Evolutionary conservation across 495 filamentous ascomycete genomes (phyloP).

Genomic region (Xylaria sp.): DNA sequence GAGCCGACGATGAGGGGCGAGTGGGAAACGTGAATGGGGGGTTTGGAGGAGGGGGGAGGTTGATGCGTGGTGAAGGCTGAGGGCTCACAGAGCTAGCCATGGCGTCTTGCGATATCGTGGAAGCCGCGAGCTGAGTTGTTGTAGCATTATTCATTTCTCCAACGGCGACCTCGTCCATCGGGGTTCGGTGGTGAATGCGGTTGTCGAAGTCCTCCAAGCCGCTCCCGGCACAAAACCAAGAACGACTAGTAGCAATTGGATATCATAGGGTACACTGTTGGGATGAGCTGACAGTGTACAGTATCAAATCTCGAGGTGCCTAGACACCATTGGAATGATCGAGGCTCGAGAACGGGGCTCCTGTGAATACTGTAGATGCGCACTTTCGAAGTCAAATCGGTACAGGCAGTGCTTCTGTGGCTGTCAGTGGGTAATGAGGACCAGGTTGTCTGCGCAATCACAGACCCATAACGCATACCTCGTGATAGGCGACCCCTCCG

Average conservation of each 20-base stretch:
- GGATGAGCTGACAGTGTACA: background rate
- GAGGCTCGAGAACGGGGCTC: constrained; percentile 7
- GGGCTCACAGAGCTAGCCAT: constrained; percentile 33
- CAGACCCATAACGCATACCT: constrained; percentile 14
- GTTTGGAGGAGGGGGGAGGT: constrained; percentile 65
- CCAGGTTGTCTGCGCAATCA: background rate
- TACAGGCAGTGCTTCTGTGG: background rate
- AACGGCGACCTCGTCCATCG: constrained; percentile 41
- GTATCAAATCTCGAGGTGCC: constrained; percentile 25
- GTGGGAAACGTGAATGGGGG: constrained; percentile 76
- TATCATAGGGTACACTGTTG: constrained; percentile 47
- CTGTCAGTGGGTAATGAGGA: background rate
- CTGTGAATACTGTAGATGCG: background rate
- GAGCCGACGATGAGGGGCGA: constrained; percentile 53
- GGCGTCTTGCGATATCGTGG: constrained; percentile 30
- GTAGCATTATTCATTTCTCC: constrained; percentile 40
- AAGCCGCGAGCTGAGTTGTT: constrained; percentile 32
- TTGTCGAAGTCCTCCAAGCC: constrained; percentile 55
- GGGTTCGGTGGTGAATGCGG: constrained; percentile 47
- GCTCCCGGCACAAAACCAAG: constrained; percentile 53
- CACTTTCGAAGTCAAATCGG: constrained; percentile 12
- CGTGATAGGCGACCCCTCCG: background rate
- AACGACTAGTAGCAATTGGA: constrained; percentile 43
- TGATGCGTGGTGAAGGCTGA: constrained; percentile 47
- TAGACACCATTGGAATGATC: constrained; percentile 10